phyloP scores from a whole-genome alignment of 495 filamentous ascomycete species.

The Aspergillus nidulans region DNA sequence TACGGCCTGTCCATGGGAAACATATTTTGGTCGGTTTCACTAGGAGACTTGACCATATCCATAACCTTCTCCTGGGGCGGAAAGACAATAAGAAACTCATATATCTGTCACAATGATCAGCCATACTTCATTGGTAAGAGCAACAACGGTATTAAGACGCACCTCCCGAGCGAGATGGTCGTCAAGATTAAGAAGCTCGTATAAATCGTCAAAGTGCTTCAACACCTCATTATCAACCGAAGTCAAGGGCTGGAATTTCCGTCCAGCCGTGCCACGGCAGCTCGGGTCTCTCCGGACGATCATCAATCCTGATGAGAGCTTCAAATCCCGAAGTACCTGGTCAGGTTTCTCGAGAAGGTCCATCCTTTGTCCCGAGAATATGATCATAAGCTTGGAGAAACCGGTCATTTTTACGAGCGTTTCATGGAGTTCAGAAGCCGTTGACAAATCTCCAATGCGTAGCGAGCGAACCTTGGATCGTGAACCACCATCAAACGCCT shows the following conservation, averaged over 20 bases:
- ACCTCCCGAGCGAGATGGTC: conserved; percentile 68
- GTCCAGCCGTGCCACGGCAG: conserved; percentile 25
- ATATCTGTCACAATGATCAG: conserved; percentile 51
- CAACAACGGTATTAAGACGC: conserved; percentile 12
- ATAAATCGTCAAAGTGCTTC: conserved; percentile 80
- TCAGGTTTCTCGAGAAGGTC: conserved; percentile 40
- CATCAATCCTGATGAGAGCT: conserved; percentile 56
- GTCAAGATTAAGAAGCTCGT: conserved; percentile 72
- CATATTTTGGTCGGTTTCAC: conserved; percentile 48
- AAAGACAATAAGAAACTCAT: conserved; percentile 67
- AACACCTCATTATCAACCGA: conserved; percentile 71
- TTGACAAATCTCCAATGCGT: conserved; percentile 65
- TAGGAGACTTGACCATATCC: conserved; percentile 52
- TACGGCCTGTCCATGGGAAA: conserved; percentile 70
- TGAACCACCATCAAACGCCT: conserved; percentile 59
- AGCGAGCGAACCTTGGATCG: conserved; percentile 54
- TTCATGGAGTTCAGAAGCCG: conserved; percentile 59
- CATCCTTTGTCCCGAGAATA: conserved; percentile 47
- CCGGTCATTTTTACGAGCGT: conserved; percentile 62
- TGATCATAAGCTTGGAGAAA: conserved; percentile 60
- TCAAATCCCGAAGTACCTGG: conserved; percentile 36
- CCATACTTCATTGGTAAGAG: neutral
- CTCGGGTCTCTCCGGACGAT: conserved; percentile 47
- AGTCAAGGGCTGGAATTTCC: conserved; percentile 35
- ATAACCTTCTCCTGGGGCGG: conserved; percentile 62